Base-by-base conservation (phyloP, 2,329 filamentous ascomycete species). In the Stachybotrys echinatus region DNA sequence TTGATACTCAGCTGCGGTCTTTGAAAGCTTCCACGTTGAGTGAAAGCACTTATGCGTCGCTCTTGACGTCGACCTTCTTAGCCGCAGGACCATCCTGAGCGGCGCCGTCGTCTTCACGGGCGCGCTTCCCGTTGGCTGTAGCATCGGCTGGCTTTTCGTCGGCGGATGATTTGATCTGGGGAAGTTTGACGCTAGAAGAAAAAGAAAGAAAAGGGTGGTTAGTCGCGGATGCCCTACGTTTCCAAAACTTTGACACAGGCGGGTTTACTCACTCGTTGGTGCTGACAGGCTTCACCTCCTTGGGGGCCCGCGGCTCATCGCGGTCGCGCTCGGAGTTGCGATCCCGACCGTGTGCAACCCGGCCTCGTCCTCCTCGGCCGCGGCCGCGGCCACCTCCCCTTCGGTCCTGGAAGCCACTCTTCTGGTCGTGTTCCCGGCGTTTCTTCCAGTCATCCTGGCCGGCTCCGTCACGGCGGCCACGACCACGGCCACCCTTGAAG, bases 361-460 rank as follows among this genome's bases (percentile, higher is more conserved):
- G 65, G 3, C 68, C 71, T 45, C 69, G 68, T 45, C 62, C 63
- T 6, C 71, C 70, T 12, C 73, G 65, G 45, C 69, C 68, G 45
- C 62, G 64, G 6, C 71, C 70, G 12, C 73, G 65, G 8, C 71
- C 64, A 40, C 73, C 70, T 34, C 74, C 73, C 27, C 74, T 70
- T 48, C 72, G 66, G 45, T 71, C 74, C 50, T 74, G 73, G 69
- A 81, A 82, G 20, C 82, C 83, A 58, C 74, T 74, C 66, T 79
- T 79, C 63, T 80, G 80, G 59, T 85, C 82, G 42, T 83, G 65
- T 7, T 84, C 80, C 20, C 82, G 76, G 57, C 83, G 77, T 66
- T 77, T 76, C 71, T 83, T 85, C 81, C 83, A 86, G 67, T 85
- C 77, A 58, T 81, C 70, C 46, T 72, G 64, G 58, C 81, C 75